phyloP scores from a whole-genome alignment of 2,329 filamentous ascomycete genomes.

The Xylariaceae sp. region DNA sequence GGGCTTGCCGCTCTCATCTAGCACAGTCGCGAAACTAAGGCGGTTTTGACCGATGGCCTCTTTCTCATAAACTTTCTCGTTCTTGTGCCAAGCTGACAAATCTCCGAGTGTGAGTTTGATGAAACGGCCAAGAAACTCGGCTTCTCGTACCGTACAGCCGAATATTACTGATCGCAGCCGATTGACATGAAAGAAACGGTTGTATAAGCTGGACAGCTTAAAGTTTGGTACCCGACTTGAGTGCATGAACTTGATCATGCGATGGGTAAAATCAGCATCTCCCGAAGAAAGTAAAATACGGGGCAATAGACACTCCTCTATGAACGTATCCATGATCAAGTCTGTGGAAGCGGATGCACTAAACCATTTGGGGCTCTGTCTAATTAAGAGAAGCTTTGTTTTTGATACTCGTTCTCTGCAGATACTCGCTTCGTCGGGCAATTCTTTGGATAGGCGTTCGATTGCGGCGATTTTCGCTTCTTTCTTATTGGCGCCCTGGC shows the following conservation, averaged over 20 bases:
- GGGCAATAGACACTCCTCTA: constrained; percentile 92
- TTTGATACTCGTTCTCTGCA: constrained; percentile 65
- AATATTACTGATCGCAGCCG: constrained; percentile 80
- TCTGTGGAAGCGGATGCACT: constrained; percentile 59
- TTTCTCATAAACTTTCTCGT: constrained; percentile 72
- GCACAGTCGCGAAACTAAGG: constrained; percentile 72
- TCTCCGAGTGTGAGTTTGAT: constrained; percentile 78
- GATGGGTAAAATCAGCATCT: constrained; percentile 85
- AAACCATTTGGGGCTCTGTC: constrained; percentile 72
- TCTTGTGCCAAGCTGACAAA: constrained; percentile 77
- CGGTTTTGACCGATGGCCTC: constrained; percentile 63
- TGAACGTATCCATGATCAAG: constrained; percentile 67
- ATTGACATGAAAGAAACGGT: constrained; percentile 79
- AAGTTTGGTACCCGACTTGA: constrained; percentile 81
- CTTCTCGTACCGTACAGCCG: constrained; percentile 83
- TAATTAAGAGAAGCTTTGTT: constrained; percentile 65
- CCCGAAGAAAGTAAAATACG: constrained; percentile 77
- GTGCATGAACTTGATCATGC: constrained; percentile 83
- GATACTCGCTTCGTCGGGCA: constrained; percentile 69
- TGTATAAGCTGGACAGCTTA: constrained; percentile 77
- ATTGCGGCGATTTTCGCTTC: constrained; percentile 67
- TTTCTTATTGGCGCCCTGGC: constrained; percentile 61
- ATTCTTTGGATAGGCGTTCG: constrained; percentile 62
- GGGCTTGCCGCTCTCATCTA: constrained; percentile 68
- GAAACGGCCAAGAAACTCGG: constrained; percentile 89